A percentile compares a stretch with the other conserved stretches of the same genome.
Evolutionary conservation across 106 monocot genomes (phyloP).

Genomic region (Xerophyta viscosa): DNA sequence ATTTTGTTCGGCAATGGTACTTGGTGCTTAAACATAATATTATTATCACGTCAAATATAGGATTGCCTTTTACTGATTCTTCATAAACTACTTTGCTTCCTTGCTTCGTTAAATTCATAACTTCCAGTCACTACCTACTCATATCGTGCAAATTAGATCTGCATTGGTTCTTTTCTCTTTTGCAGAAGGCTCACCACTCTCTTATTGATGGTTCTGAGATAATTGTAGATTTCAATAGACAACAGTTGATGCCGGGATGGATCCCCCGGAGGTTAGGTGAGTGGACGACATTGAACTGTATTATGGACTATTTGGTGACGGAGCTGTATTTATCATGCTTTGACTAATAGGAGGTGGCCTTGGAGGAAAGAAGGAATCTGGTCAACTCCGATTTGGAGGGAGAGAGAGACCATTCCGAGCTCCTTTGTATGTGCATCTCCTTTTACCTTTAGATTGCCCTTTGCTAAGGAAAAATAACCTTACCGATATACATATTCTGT

Average conservation of each 20-base stretch:
- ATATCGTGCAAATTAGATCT: neutral
- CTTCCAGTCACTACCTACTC: neutral
- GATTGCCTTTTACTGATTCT: too few species aligned
- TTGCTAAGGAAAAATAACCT: neutral
- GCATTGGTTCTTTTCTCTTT: slow-evolving; percentile 3
- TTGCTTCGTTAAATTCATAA: neutral
- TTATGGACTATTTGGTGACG: neutral
- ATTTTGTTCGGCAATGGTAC: too few species aligned
- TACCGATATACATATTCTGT: neutral
- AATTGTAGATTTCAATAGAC: slow-evolving; percentile 89
- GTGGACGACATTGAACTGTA: neutral
- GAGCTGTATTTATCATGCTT: neutral
- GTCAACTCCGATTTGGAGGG: slow-evolving; percentile 96
- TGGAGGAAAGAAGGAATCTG: slow-evolving; percentile 95
- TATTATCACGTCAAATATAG: too few species aligned
- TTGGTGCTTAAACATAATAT: too few species aligned
- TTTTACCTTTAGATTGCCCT: neutral
- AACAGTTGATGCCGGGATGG: slow-evolving; percentile 95
- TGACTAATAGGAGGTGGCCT: slow-evolving; percentile 69
- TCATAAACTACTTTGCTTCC: too few species aligned
- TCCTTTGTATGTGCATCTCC: slow-evolving; percentile 56
- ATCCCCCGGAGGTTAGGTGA: slow-evolving; percentile 87
- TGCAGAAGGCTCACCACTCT: slow-evolving; percentile 83
- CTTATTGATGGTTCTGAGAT: slow-evolving; percentile 80
- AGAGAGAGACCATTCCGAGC: slow-evolving; percentile 96